A percentile compares a stretch with the other conserved stretches of the same genome.
Conservation (phyloP, 2,329 filamentous ascomycete genomes). For the Sclerotiophoma versabilis region DNA sequence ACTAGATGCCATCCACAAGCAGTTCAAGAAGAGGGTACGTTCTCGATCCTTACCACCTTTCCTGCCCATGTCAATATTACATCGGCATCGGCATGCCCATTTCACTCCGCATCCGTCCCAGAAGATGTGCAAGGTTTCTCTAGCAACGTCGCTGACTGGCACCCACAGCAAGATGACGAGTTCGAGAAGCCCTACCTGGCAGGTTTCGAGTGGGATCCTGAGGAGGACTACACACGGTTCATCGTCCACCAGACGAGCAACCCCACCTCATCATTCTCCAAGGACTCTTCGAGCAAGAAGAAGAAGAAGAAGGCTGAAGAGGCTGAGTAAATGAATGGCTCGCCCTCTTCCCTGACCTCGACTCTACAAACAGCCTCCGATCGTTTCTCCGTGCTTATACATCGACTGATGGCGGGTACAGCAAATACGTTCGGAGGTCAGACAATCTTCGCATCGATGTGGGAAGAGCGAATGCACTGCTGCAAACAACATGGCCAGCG, state of each 20-base stretch:
- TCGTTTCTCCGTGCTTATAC: conserved; percentile 29
- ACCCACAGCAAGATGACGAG: conserved; percentile 81
- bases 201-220: conserved; percentile 96
- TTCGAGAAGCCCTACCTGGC: conserved; percentile 85
- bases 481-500: conserved; percentile 23
- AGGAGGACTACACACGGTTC: conserved; percentile 87
- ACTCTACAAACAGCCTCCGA: conserved; percentile 37
- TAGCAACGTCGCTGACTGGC: conserved; percentile 25
- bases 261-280: conserved; percentile 52
- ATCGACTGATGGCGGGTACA: conserved; percentile 32
- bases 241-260: conserved; percentile 85
- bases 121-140: not conserved
- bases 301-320: conserved; percentile 47
- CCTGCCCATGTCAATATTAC: not conserved
- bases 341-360: conserved; percentile 46
- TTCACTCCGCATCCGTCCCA: conserved; percentile 13
- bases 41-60: not conserved
- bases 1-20: conserved; percentile 92
- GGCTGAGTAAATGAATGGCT: conserved; percentile 46
- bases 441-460: conserved; percentile 39
- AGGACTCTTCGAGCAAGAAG: conserved; percentile 48
- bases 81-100: not conserved
- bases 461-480: conserved; percentile 45
- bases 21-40: conserved; percentile 93
- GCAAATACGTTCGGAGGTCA: conserved; percentile 30